Conservation (phyloP, 441 rosid species). For the Adansonia grandidieri region DNA sequence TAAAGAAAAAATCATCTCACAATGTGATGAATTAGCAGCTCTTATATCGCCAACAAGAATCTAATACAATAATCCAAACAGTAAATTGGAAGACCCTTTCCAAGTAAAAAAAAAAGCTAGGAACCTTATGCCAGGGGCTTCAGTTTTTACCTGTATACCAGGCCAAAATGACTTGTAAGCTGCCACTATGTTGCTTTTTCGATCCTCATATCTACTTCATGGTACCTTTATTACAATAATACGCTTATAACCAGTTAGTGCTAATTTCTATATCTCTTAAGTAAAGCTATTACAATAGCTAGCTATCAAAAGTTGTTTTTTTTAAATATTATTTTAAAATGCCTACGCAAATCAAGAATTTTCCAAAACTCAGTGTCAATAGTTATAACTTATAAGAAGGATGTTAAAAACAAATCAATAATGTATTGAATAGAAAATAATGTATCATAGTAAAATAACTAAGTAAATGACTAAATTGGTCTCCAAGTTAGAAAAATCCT, state of each 20-base stretch:
- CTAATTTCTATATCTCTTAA: slow-evolving; percentile 6
- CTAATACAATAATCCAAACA: slow-evolving; percentile 49
- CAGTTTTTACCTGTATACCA: slow-evolving; percentile 75
- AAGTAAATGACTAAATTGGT: no score
- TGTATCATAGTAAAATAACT: no score
- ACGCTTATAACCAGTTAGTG: slow-evolving; percentile 20
- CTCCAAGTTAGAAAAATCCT: neutral
- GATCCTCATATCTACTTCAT: slow-evolving; percentile 94
- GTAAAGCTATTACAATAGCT: slow-evolving; percentile 1
- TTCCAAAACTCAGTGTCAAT: neutral
- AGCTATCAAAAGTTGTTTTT: neutral
- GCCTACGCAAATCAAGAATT: neutral
- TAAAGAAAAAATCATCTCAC: slow-evolving; percentile 57
- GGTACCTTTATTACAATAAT: slow-evolving; percentile 64
- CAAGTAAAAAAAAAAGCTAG: neutral
- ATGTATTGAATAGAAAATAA: no score
- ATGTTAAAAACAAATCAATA: neutral
- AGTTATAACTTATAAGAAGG: neutral
- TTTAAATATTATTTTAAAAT: neutral
- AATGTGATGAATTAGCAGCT: slow-evolving; percentile 90
- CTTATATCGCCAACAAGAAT: slow-evolving; percentile 91
- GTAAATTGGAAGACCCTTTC: slow-evolving; percentile 31
- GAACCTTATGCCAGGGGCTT: slow-evolving; percentile 24
- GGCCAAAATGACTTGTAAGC: slow-evolving; percentile 99
- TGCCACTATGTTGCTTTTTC: slow-evolving; percentile 98